A percentile compares a stretch with the other conserved stretches of the same genome.
Evolutionary conservation across 352 stramenopile genomes (phyloP).

Genomic region (Globisporangium barbulae): DNA sequence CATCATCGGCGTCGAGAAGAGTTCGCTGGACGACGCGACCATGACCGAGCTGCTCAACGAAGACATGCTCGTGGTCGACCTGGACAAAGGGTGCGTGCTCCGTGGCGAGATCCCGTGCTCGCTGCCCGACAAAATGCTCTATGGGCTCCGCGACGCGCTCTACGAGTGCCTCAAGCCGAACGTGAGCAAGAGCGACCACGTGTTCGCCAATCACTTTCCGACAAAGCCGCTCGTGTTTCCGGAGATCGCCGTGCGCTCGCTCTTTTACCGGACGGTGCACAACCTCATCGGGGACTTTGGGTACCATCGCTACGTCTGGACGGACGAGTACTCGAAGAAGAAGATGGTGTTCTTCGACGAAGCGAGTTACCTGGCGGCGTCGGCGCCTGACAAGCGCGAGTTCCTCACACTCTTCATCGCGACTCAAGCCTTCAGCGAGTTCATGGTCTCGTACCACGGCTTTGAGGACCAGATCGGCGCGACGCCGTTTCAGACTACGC

Average conservation of each 20-base stretch:
- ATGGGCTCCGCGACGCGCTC: slow-evolving; percentile 44
- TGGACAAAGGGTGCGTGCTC: slow-evolving; percentile 60
- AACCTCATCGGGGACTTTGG: slow-evolving; percentile 81
- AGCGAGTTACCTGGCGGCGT: slow-evolving; percentile 79
- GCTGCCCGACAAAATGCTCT: slow-evolving; percentile 43
- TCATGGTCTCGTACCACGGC: slow-evolving; percentile 75
- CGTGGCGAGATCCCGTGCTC: slow-evolving; percentile 49
- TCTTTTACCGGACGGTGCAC: slow-evolving; percentile 64
- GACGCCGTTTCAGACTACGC: slow-evolving; percentile 12
- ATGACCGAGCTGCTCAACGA: slow-evolving; percentile 46
- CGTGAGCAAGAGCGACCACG: slow-evolving; percentile 68
- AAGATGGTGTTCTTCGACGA: slow-evolving; percentile 85
- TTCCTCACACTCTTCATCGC: slow-evolving; percentile 85
- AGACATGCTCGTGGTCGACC: slow-evolving; percentile 71
- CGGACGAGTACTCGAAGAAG: slow-evolving; percentile 77
- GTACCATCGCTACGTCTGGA: slow-evolving; percentile 83
- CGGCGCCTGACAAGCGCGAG: slow-evolving; percentile 65
- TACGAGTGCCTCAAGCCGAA: slow-evolving; percentile 71
- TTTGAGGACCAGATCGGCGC: slow-evolving; percentile 60
- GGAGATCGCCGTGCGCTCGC: slow-evolving; percentile 57
- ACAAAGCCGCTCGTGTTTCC: slow-evolving; percentile 70
- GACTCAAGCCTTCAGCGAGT: slow-evolving; percentile 84
- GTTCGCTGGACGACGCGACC: slow-evolving; percentile 51
- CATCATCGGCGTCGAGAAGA: slow-evolving; percentile 77
- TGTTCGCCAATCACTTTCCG: slow-evolving; percentile 67